Evolutionary conservation across 2,329 filamentous ascomycete species (phyloP).

Genomic region (Karstenula rhodostoma): DNA sequence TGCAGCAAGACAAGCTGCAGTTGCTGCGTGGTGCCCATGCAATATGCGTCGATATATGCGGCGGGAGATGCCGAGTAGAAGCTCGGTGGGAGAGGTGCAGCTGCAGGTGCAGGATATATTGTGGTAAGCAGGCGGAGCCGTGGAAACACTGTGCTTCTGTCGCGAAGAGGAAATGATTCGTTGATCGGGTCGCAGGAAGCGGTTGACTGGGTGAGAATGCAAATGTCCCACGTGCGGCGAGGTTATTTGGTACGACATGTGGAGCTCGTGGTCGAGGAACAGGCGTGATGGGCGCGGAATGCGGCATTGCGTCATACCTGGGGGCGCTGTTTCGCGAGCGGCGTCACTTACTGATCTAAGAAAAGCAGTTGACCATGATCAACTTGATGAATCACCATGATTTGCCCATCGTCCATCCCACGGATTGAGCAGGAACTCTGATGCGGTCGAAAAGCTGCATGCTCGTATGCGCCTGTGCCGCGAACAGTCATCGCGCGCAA

Average conservation of each 20-base stretch:
- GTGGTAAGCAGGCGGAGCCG: constrained; percentile 6
- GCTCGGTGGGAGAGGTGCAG: not conserved
- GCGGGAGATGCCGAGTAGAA: constrained; percentile 1
- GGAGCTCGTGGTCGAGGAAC: constrained; percentile 12
- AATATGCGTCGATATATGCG: constrained; percentile 18
- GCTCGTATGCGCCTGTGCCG: not conserved
- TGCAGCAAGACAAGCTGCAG: constrained; percentile 32
- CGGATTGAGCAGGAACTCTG: not conserved
- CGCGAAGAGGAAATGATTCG: constrained; percentile 2
- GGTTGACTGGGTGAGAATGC: constrained; percentile 15
- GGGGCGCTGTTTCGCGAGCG: too few relatives aligned
- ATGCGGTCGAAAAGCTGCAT: not conserved
- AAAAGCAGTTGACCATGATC: constrained; percentile 1
- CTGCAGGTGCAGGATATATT: constrained; percentile 8
- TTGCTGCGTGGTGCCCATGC: constrained; percentile 32
- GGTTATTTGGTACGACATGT: constrained; percentile 13
- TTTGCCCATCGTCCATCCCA: not conserved
- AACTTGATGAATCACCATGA: not conserved
- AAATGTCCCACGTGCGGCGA: constrained; percentile 14
- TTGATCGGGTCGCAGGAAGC: not conserved
- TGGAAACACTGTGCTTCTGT: constrained; percentile 15
- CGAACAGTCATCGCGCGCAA: not conserved
- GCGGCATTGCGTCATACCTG: constrained; percentile 14
- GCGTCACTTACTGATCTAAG: constrained; percentile 14
- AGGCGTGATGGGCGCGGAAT: not conserved